These are phyloP conservation scores for Hortaea sp. DNA, from an alignment of 2,329 filamentous ascomycete species.

Conservation along the genomic window DNA sequence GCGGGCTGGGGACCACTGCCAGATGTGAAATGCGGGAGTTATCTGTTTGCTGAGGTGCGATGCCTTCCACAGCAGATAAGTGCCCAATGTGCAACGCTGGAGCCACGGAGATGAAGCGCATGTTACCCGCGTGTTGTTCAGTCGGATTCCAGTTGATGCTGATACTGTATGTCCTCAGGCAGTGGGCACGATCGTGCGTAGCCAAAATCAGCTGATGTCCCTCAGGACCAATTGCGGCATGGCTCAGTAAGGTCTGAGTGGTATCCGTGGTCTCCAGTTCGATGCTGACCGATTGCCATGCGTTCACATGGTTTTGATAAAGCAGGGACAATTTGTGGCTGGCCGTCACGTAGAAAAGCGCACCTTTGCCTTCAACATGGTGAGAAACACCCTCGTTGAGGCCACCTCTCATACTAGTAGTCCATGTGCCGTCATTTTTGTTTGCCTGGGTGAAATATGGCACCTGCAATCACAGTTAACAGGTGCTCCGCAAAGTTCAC, in stretches of 20 bases:
- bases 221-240: constrained; percentile 58
- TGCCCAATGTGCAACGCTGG: constrained; percentile 19
- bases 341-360: constrained; percentile 66
- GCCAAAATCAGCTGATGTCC: constrained; percentile 50
- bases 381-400: constrained; percentile 33
- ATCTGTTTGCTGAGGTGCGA: constrained; percentile 18
- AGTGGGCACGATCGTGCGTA: constrained; percentile 58
- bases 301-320: constrained; percentile 63
- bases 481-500: background rate
- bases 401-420: too few species aligned
- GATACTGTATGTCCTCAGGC: constrained; percentile 65
- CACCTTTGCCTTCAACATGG: constrained; percentile 59
- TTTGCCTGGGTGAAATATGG: constrained; percentile 23
- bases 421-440: background rate
- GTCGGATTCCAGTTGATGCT: constrained; percentile 61
- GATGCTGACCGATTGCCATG: constrained; percentile 59
- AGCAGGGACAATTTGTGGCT: constrained; percentile 65
- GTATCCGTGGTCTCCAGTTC: constrained; percentile 37
- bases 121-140: constrained; percentile 21
- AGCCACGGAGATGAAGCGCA: constrained; percentile 17
- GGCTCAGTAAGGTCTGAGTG: constrained; percentile 61
- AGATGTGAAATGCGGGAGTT: constrained; percentile 17
- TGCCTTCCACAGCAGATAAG: constrained; percentile 16
- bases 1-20: constrained; percentile 38
- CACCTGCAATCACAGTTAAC: constrained; percentile 12